Base-by-base conservation (phyloP, 192 early-diverging fungal genomes). In the Coemansia sp. region DNA sequence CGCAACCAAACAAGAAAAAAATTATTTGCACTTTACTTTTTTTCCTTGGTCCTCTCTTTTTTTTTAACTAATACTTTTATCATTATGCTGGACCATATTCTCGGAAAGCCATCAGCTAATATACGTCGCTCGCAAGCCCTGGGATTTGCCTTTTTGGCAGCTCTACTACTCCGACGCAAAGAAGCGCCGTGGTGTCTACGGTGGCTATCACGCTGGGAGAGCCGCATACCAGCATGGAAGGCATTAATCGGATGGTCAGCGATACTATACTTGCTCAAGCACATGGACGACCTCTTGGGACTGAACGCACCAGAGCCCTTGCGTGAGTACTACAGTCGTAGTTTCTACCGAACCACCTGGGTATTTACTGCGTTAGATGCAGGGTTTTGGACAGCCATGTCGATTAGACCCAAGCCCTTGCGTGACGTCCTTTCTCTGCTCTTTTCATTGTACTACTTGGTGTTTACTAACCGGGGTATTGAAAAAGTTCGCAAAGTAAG, bases 321-420 rank as follows among this genome's bases (percentile, higher is more conserved):
- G 68, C 89, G 89, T 29, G 81, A 89, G 53, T 90, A 95, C 86
- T 98, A 98, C 83, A 95, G 91, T 41, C 88, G 90, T 13, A 94
- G 88, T 79, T 98, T 93, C 78, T 97, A 93, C 70, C 89, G 97
- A 16, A 93, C 93, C 13, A 90, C 95, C 0, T 97, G 94, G 92
- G 79, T 97, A 39, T 74, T 95, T 58, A 94, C 94, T 1, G 94
- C 92, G 3, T 78, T 97, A n/a, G 97, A 98, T 68, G 97, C 95
- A 3, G 97, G 95, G 0, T 97, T 96, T 80, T 90, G 95, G 69
- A 95, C 94, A 0, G 93, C 94, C 12, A 93, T 95, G 90, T 72
- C 84, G 33, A 84, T 97, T 33, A 80, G 85, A 20, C 94, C 94
- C 1, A 90, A 89, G 62, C 85, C 84, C 64, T 72, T 95, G 27